Evolutionary conservation across 371 early-diverging fungal genomes (phyloP), one percentile per base, ranked within the genome.

Genomic region (Mucor saturninus): DNA sequence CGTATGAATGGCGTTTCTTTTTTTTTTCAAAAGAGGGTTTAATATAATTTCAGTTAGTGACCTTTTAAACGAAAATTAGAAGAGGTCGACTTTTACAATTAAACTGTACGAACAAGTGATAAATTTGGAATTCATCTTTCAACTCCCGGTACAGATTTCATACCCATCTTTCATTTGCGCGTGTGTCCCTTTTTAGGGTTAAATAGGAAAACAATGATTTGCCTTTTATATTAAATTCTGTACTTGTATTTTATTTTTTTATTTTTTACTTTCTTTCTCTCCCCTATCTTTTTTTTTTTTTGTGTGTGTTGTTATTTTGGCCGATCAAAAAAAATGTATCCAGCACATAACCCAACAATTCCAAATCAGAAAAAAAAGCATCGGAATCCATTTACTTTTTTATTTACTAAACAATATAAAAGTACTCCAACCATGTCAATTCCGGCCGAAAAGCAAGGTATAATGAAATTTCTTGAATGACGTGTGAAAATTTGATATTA

Each of bases 371-470:
- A 65, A 38, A 70, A 70, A 28, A 70, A 62, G 37, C 28, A 70
- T 26, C 48, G 54, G 37, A 62, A 70, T 32, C 59, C 59, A 55
- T 70, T 70, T 46, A 61, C 62, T 11, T 57, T 57, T 30, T 52
- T 64, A 29, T 69, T 70, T 50, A 48, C 51, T 31, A 70, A 62
- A 53, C 50, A 61, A 38, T 57, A 64, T 32, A 60, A 65, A 45
- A 55, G 50, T 38, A 54, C 54, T 14, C 31, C 60, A 26, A 43
- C 64, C 9, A 58, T n/a, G 9, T 28, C 15, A 13, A 43, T 30
- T 29, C 45, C 28, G n/a, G 26, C 4, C 7, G 21, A 38, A 21
- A 15, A 56, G 21, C 29, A 37, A 43, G 14, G 32, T 32, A 43
- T 15, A 11, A 31, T 15, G 42, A 26, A 60, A 56, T 4, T 3